Base-by-base conservation (phyloP, 495 filamentous ascomycete genomes). In the Apiosordaria backusii region DNA sequence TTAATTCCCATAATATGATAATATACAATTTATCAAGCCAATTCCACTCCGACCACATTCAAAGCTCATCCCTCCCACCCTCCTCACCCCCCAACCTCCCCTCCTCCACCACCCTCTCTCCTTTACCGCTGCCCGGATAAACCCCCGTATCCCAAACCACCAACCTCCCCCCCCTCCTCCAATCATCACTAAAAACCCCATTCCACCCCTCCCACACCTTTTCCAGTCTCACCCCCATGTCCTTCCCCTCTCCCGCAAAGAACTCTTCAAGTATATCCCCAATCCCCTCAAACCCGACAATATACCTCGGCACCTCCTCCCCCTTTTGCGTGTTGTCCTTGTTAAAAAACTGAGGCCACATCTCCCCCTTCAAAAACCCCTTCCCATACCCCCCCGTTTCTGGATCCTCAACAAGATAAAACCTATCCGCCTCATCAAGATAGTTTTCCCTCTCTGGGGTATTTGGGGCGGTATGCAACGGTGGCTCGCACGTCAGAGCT, bases 401-500 rank as follows among this genome's bases (percentile, higher is more conserved):
- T 4, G 65, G 23, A 0, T 22, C 29, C 6, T 68, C 63, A n/a
- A 57, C 24, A 10, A 35, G 21, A 76, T 96, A 97, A 80, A 97
- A 99, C 61, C 87, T 82, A 70, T 97, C 93, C 21, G 93, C 93
- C 81, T 99, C 93, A 71, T 98, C 94, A 3, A 87, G 74, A 74
- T 98, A 99, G 0, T 65, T 64, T 4, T 75, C 77, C 54, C 91
- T 86, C 61, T 86, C 80, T 1, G 75, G 63, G 7, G 80, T 83
- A 24, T 71, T 64, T n/a, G 78, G 77, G 10, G 71, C 70, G 3
- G 92, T 80, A 59, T 86, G 76, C 57, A 99, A 70, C 0, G 96
- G 95, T 18, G 96, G 95, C 68, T 97, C 93, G 76, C 95, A 99
- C 9, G 89, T 89, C 13, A 98, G 81, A 0, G 95, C 94, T 86